These are phyloP conservation scores for Drechslerella dactyloides DNA, from an alignment of 2,329 filamentous ascomycete species.

Conservation along the genomic window DNA sequence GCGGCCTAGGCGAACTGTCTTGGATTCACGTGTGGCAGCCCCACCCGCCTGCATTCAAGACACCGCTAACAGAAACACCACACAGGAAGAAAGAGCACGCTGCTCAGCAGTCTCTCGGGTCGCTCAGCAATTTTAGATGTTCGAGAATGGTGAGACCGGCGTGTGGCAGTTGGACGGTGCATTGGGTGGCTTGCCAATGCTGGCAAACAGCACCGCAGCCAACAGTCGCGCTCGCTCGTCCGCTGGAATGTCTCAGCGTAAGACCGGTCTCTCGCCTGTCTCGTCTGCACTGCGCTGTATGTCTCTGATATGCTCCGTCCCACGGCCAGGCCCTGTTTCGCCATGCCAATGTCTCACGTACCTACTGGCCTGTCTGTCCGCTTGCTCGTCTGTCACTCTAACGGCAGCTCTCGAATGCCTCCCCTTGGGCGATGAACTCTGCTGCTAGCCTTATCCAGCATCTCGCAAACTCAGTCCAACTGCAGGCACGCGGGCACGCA, in stretches of 20 bases:
- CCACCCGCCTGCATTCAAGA: too few relatives aligned
- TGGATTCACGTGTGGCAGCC: too few relatives aligned
- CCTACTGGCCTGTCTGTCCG: neutral
- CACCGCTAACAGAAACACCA: neutral
- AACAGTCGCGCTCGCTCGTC: neutral
- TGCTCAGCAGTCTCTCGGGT: too few relatives aligned
- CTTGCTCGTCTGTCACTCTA: too few relatives aligned
- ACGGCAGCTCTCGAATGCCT: too few relatives aligned
- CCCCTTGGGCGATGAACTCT: too few relatives aligned
- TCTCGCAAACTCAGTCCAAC: neutral
- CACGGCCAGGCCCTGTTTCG: neutral
- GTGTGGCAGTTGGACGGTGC: too few relatives aligned
- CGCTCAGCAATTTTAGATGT: too few relatives aligned
- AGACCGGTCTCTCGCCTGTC: neutral
- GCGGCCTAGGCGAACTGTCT: too few relatives aligned
- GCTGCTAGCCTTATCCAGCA: conserved; percentile 1
- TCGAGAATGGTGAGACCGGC: too few relatives aligned
- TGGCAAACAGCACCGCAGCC: neutral
- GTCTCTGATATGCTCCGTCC: neutral
- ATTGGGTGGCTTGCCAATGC: conserved; percentile 6
- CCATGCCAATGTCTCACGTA: neutral
- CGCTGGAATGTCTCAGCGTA: neutral
- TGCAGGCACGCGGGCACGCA: neutral
- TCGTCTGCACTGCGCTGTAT: neutral
- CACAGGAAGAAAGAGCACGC: too few relatives aligned